Evolutionary conservation across 805 yeast species (phyloP).

Genomic region (Nakazawaea molendinolei): DNA sequence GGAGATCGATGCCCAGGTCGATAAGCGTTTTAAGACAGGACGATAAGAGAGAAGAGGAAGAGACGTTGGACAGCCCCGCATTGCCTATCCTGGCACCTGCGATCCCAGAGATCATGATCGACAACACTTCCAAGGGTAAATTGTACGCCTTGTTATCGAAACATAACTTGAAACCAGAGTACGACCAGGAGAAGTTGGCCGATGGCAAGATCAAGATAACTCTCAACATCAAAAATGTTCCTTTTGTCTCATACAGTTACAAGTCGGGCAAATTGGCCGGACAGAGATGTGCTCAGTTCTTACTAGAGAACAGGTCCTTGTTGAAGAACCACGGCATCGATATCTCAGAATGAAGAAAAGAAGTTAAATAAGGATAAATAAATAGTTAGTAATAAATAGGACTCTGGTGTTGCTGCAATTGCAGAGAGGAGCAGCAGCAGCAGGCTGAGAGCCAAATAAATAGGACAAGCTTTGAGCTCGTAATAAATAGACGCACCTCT

Average conservation of each 20-base stretch:
- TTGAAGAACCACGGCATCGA: slow-evolving; percentile 5
- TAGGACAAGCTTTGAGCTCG: too few species aligned
- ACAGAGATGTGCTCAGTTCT: slow-evolving; percentile 31
- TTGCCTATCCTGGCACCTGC: slow-evolving; percentile 5
- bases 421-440: too few species aligned
- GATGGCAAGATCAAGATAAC: slow-evolving; percentile 18
- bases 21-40: slow-evolving; percentile 2
- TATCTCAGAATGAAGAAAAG: not conserved
- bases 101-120: slow-evolving; percentile 11
- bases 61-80: not conserved
- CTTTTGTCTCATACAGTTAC: slow-evolving; percentile 27
- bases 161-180: slow-evolving; percentile 24
- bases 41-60: not conserved
- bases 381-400: slow-evolving; percentile 11
- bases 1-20: slow-evolving; percentile 46
- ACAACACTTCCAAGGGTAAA: slow-evolving; percentile 24
- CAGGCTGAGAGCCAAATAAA: too few species aligned
- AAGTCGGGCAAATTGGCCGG: slow-evolving; percentile 30
- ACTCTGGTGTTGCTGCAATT: slow-evolving; percentile 9
- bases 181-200: slow-evolving; percentile 19
- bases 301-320: slow-evolving; percentile 19
- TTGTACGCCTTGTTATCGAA: slow-evolving; percentile 23
- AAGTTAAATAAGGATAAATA: slow-evolving; percentile 7
- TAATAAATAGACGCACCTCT: slow-evolving; percentile 2
- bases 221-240: slow-evolving; percentile 25